Conservation (phyloP, 345 rosid genomes). For the Aquilaria malaccensis region DNA sequence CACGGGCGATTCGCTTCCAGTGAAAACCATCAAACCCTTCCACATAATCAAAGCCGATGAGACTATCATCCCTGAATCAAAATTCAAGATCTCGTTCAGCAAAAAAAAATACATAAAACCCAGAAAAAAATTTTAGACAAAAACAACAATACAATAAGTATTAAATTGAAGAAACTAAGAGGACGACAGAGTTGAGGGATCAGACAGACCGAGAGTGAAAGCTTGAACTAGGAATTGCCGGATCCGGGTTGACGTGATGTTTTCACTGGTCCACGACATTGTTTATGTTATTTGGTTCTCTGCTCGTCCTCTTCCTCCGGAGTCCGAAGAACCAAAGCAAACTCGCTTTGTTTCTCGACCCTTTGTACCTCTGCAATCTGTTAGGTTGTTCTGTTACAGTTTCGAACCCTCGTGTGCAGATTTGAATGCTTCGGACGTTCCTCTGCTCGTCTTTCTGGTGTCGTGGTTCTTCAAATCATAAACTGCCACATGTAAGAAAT, state of each 20-base stretch:
- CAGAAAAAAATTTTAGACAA: background rate
- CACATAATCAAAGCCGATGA: constrained; percentile 67
- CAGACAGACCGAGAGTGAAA: constrained; percentile 42
- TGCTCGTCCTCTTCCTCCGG: too few species aligned
- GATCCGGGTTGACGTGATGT: constrained; percentile 37
- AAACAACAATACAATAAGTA: background rate
- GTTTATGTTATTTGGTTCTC: too few species aligned
- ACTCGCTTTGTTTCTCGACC: too few species aligned
- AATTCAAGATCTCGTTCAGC: background rate
- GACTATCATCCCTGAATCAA: constrained; percentile 44
- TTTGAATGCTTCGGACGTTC: too few species aligned
- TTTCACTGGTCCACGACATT: background rate
- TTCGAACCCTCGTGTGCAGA: too few species aligned
- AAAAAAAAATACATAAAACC: background rate
- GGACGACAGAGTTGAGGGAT: constrained; percentile 1
- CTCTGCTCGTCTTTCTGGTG: too few species aligned
- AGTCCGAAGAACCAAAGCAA: too few species aligned
- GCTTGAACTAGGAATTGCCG: constrained; percentile 42
- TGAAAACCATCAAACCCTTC: constrained; percentile 63
- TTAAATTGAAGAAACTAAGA: background rate
- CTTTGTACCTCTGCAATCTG: too few species aligned
- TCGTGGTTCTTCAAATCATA: too few species aligned
- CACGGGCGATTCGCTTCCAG: constrained; percentile 70
- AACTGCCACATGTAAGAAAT: too few species aligned
- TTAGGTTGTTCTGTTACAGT: too few species aligned